Evolutionary conservation across 768 basidiomycete genomes (phyloP), one percentile per base, ranked within the genome.

Genomic region (Termitomyces sp.): DNA sequence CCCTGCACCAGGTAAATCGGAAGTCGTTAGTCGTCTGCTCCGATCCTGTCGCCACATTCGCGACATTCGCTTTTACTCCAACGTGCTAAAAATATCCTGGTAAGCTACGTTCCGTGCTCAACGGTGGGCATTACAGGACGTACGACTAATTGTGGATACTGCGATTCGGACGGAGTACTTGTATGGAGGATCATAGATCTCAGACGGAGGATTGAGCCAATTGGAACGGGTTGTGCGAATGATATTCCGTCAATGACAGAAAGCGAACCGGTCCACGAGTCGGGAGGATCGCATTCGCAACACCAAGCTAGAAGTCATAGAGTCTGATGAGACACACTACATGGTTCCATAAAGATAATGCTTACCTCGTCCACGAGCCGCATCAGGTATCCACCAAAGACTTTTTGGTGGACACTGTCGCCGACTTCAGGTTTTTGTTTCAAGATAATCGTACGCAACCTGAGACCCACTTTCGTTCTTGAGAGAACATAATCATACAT

Each of bases 401-500:
- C 76, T 67, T 93, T 93, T 56, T 86, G 85, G 66, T 93, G 91
- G 3, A 92, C 78, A 60, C 87, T 89, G 50, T 58, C 43, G 6
- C n/a, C 15, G 28, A 57, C 44, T 49, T 53, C 50, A 28, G 38
- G 23, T 17, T 52, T 35, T 49, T n/a, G 30, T 28, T n/a, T 17
- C 35, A 28, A n/a, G n/a, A 43, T 15, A 56, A 17, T 33, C 10
- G 31, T 33, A 10, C 31, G 1, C 31, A 10, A 19, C 19, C n/a
- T 9, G 14, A 3, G 5, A 71, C 84, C 65, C 57, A 88, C 87
- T 91, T 92, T 64, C 89, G 78, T 66, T 90, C 89, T 71, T 91
- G 90, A 0, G 89, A 90, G 66, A 91, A 90, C 87, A 91, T 91
- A 30, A 91, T 70, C 77, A 88, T 79, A 21, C 78, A 81, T 62